Base-by-base conservation (phyloP, 257 asterid genomes). In the Capsicum chinense region DNA sequence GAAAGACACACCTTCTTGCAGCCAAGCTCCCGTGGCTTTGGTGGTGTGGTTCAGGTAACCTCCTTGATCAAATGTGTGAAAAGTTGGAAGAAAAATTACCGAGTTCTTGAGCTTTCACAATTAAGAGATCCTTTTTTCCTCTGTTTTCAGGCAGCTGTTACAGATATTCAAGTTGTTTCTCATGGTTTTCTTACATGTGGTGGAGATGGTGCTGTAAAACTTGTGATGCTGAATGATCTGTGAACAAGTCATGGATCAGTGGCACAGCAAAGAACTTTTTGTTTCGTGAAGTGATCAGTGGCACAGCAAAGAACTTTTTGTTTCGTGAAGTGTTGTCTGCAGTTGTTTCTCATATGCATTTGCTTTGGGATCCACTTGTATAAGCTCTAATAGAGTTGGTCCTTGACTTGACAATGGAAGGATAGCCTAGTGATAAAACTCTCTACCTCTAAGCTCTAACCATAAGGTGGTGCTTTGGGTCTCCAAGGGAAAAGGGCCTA, bases 151-250 rank as follows among this genome's bases (percentile, higher is more conserved):
- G 97, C 95, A 48, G 97, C 89, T 37, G 95, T 97, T 83, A 95
- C 95, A 42, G 97, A 97, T 87, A 93, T 97, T 87, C 97, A 93
- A 88, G 96, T 91, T 79, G 92, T 89, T 82, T 87, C 98, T 78
- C 83, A 91, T 88, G 99, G 99, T 71, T 97, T 97, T 92, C 92
- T 97, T 85, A 83, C 99, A 33, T 97, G 99, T 68, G 99, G 99
- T 68, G 98, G 97, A 80, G 98, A 97, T 86, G 99, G 99, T 48
- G 82, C 90, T 5, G 98, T 93, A 66, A 97, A 92, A 87, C 89
- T 88, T 69, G 88, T 92, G 82, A 78, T 54, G 64, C 82, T 78
- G 50, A 78, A 78, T 26, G 82, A 78, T 54, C 50, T 14, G 26
- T 78, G 48, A 78, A 78, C 50, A 33, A 50, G 64, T 54, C 64